These are phyloP conservation scores for Russula brevipes DNA, from an alignment of 768 basidiomycete genomes.

Conservation along the genomic window DNA sequence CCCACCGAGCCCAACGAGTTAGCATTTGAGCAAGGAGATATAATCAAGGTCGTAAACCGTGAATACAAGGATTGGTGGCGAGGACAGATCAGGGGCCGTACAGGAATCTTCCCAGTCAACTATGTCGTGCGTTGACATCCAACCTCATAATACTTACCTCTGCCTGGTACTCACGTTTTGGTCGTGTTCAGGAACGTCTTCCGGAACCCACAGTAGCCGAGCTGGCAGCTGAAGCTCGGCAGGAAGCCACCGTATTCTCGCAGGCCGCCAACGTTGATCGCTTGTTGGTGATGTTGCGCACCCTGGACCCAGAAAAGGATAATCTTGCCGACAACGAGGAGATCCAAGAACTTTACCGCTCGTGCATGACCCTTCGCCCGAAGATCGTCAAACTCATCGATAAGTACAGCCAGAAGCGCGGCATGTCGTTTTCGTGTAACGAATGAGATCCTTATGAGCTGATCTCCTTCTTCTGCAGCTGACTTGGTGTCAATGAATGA, in stretches of 20 bases:
- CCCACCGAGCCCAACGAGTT: constrained; percentile 87
- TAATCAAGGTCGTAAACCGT: constrained; percentile 92
- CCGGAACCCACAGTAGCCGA: constrained; percentile 79
- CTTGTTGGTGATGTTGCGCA: constrained; percentile 32
- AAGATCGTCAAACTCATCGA: constrained; percentile 97
- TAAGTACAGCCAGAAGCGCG: constrained; percentile 93
- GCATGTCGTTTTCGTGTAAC: constrained; percentile 29
- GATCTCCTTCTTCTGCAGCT: constrained; percentile 42
- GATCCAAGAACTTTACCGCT: constrained; percentile 79
- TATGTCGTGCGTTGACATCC: constrained; percentile 65
- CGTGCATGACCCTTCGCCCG: constrained; percentile 82
- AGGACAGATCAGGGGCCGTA: constrained; percentile 82
- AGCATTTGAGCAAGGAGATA: constrained; percentile 85
- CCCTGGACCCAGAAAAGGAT: constrained; percentile 16
- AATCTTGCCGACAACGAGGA: constrained; percentile 25
- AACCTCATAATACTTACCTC: background rate
- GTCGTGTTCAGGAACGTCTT: constrained; percentile 58
- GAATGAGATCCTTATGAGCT: constrained; percentile 1
- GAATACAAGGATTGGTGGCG: constrained; percentile 98
- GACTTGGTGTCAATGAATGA: constrained; percentile 95
- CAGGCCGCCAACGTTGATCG: constrained; percentile 83
- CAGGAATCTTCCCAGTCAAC: constrained; percentile 95
- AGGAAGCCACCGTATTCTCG: constrained; percentile 83
- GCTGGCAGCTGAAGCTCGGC: constrained; percentile 74
- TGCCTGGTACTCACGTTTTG: background rate